These are phyloP conservation scores for Penicillium italicum DNA, from an alignment of 2,329 filamentous ascomycete species.

Conservation along the genomic window DNA sequence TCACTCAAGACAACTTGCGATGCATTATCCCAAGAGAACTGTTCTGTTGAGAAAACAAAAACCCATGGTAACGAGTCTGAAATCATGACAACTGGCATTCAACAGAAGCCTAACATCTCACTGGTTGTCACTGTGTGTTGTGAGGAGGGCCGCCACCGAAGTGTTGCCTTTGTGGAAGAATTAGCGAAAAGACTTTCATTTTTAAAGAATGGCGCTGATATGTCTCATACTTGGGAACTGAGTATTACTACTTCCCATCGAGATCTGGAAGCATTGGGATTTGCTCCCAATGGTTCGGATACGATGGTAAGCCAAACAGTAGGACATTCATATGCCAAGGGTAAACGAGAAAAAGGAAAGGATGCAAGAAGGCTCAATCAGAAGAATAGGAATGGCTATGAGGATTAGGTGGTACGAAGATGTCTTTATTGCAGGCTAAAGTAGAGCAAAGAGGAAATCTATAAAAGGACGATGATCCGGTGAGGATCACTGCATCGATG, in stretches of 20 bases:
- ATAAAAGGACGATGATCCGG: background rate
- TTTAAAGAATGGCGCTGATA: background rate
- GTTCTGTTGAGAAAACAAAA: background rate
- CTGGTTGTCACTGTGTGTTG: slow-evolving; percentile 10
- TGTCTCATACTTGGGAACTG: background rate
- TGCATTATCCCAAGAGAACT: background rate
- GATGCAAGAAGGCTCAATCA: background rate
- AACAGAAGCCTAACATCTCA: background rate
- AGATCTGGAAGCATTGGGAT: background rate
- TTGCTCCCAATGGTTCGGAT: background rate
- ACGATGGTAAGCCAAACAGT: background rate
- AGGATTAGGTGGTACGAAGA: background rate
- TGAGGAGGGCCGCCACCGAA: slow-evolving; percentile 11
- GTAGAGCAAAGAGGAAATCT: background rate
- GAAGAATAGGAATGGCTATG: background rate
- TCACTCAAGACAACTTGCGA: background rate
- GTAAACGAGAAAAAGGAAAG: background rate
- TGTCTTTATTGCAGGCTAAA: background rate
- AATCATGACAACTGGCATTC: background rate
- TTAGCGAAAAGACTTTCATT: background rate
- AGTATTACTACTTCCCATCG: background rate
- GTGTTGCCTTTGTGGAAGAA: slow-evolving; percentile 6
- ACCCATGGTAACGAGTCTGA: background rate
- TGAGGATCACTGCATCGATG: background rate
- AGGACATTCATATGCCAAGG: background rate